These are phyloP conservation scores for Nigrograna mackinnonii DNA, from an alignment of 2,329 filamentous ascomycete genomes.

Conservation along the genomic window DNA sequence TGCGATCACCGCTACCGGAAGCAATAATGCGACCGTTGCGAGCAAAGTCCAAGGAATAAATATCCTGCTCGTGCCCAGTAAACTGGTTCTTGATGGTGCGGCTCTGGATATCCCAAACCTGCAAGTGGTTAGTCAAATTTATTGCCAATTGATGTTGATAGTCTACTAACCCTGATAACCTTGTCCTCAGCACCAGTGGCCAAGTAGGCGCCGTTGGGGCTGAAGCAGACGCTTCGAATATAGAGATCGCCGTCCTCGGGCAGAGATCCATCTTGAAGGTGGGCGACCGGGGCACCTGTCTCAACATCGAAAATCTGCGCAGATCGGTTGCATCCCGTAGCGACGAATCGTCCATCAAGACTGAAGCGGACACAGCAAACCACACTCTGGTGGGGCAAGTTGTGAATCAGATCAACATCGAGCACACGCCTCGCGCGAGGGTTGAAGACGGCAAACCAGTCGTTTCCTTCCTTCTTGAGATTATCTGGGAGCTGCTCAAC, in stretches of 20 bases:
- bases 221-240: conserved; percentile 98
- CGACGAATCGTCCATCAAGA: conserved; percentile 91
- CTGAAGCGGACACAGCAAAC: conserved; percentile 99
- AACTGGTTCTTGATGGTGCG: conserved; percentile 90
- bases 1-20: conserved; percentile 92
- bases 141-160: conserved; percentile 1
- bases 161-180: conserved; percentile 77
- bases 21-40: conserved; percentile 93
- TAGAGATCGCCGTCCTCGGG: conserved; percentile 92
- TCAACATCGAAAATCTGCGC: conserved; percentile 98
- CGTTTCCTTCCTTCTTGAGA: conserved; percentile 84
- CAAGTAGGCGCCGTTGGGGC: conserved; percentile 89
- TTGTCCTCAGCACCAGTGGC: conserved; percentile 98
- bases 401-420: conserved; percentile 93
- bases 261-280: conserved; percentile 85
- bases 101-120: conserved; percentile 93
- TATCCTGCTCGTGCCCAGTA: conserved; percentile 96
- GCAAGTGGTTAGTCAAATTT: background rate
- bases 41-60: conserved; percentile 95
- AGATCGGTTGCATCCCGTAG: conserved; percentile 96
- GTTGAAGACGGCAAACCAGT: conserved; percentile 99
- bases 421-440: conserved; percentile 84
- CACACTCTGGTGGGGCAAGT: conserved; percentile 89
- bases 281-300: conserved; percentile 83
- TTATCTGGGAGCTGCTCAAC: conserved; percentile 82